Evolutionary conservation across 108 stramenopile genomes (phyloP).

Genomic region (Parmales sp.): DNA sequence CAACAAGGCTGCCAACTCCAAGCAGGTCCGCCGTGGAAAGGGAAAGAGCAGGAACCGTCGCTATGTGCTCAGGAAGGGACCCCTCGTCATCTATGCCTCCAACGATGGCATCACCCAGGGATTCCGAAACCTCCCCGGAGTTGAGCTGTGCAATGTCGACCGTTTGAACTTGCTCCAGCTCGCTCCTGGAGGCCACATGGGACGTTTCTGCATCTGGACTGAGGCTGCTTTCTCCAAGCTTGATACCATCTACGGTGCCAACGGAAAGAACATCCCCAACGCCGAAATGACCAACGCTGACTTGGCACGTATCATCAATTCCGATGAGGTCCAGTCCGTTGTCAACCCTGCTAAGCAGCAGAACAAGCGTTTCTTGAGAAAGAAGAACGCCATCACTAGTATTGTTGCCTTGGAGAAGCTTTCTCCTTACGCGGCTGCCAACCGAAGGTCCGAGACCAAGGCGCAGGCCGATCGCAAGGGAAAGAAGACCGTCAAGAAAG

Average conservation of each 20-base stretch:
- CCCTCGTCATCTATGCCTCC: constrained; percentile 86
- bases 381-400: constrained; percentile 87
- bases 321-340: constrained; percentile 91
- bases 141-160: constrained; percentile 89
- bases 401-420: constrained; percentile 74
- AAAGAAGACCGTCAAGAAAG: constrained; percentile 50
- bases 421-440: constrained; percentile 86
- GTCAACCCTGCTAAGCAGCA: constrained; percentile 75
- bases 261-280: constrained; percentile 74
- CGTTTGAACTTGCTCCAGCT: constrained; percentile 91
- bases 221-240: constrained; percentile 89
- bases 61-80: constrained; percentile 90
- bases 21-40: constrained; percentile 92
- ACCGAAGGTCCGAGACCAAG: constrained; percentile 53
- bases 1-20: constrained; percentile 87
- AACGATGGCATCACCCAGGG: constrained; percentile 83
- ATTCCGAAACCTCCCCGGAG: constrained; percentile 95
- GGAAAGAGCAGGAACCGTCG: constrained; percentile 98
- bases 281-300: constrained; percentile 94
- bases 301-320: constrained; percentile 95
- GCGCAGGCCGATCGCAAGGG: constrained; percentile 50
- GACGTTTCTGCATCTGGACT: constrained; percentile 96
- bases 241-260: constrained; percentile 82
- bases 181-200: constrained; percentile 98
- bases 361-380: constrained; percentile 54